Evolutionary conservation across 768 basidiomycete species (phyloP).

Genomic region (Pleurotus eryngii): DNA sequence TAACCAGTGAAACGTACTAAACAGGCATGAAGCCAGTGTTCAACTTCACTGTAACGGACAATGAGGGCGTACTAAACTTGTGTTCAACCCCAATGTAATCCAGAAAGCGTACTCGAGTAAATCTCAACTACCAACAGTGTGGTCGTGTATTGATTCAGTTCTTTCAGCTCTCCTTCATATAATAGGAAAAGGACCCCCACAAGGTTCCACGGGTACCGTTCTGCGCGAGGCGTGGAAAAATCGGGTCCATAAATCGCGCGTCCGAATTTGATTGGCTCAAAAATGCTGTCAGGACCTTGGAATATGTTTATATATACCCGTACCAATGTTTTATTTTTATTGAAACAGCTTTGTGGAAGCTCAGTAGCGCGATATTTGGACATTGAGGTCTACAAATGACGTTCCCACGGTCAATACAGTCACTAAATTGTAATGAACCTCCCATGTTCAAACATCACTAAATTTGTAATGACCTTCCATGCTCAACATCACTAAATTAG

Average conservation of each 20-base stretch:
- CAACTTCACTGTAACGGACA: background rate
- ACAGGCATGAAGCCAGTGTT: background rate
- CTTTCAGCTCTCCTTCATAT: background rate
- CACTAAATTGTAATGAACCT: too few relatives aligned
- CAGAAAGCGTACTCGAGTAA: conserved; percentile 36
- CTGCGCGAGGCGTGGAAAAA: conserved; percentile 12
- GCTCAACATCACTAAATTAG: too few relatives aligned
- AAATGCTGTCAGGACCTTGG: background rate
- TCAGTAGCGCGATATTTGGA: background rate
- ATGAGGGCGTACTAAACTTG: background rate
- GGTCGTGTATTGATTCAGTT: background rate
- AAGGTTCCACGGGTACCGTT: too few relatives aligned
- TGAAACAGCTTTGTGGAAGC: background rate
- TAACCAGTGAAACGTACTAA: background rate
- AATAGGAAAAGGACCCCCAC: background rate
- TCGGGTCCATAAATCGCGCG: conserved; percentile 26
- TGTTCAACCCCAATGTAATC: conserved; percentile 19
- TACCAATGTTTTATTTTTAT: background rate
- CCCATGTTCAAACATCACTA: conserved; percentile 68
- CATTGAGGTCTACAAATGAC: background rate
- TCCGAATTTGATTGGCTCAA: background rate
- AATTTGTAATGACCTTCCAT: conserved; percentile 30
- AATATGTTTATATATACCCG: background rate
- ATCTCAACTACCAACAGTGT: conserved; percentile 40
- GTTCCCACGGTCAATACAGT: background rate